Conservation (phyloP, 2,329 filamentous ascomycete genomes). For the Aureobasidium lini region DNA sequence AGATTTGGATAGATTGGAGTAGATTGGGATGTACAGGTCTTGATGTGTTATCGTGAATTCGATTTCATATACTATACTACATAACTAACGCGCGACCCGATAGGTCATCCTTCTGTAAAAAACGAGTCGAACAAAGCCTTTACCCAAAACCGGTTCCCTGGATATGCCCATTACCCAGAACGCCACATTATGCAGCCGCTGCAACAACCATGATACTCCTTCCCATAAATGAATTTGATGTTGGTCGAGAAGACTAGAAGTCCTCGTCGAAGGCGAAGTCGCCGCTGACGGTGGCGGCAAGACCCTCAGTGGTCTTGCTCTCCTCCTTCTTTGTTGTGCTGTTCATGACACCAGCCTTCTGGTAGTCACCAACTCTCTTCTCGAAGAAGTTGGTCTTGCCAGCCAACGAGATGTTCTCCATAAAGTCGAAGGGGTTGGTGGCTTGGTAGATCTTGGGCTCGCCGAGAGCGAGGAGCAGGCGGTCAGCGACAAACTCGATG, state of each 20-base stretch:
- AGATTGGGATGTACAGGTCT: no score
- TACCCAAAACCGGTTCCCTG: conserved; percentile 1
- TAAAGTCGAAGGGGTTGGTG: conserved; percentile 98
- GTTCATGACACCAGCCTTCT: conserved; percentile 98
- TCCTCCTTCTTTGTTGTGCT: conserved; percentile 66
- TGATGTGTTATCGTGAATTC: not conserved
- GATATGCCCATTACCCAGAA: conserved; percentile 15
- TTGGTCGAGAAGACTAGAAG: conserved; percentile 57
- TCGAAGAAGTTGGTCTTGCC: conserved; percentile 99
- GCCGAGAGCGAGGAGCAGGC: conserved; percentile 83
- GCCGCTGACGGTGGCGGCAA: conserved; percentile 48
- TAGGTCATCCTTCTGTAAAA: not conserved
- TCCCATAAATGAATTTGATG: not conserved
- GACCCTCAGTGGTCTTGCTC: conserved; percentile 37
- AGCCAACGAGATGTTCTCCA: conserved; percentile 98
- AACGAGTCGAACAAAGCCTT: conserved; percentile 8
- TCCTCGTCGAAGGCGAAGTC: conserved; percentile 95
- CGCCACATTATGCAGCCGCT: conserved; percentile 16
- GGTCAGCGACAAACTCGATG: conserved; percentile 98
- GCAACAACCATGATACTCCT: conserved; percentile 9
- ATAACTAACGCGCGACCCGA: conserved; percentile 2
- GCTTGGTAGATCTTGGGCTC: conserved; percentile 91
- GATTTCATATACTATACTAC: conserved; percentile 6
- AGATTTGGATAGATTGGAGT: no score
- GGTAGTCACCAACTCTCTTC: conserved; percentile 99